Evolutionary conservation across 805 yeast species (phyloP), one percentile per base, ranked within the genome.

Genomic region (Ogataea pignaliae): DNA sequence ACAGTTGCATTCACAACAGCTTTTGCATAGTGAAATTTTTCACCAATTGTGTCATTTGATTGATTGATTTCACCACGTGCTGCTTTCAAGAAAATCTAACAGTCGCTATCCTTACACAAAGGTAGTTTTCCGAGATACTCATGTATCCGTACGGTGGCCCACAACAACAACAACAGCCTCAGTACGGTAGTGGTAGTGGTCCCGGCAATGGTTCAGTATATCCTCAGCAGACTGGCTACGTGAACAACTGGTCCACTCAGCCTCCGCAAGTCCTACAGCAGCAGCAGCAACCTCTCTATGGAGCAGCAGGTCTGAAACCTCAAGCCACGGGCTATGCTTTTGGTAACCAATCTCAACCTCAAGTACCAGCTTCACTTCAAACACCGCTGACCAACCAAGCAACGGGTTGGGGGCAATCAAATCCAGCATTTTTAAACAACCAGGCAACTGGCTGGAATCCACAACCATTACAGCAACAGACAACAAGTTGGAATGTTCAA

Each of bases 311-410:
- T 1, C 29, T 59, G 28, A 59, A 55, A 45, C 33, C 68, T 13
- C 76, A 72, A 49, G 65, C 64, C 8, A 69, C 75, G 2, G 76
- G 75, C 1, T 71, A 64, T 59, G 62, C 57, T 2, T 55, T 53
- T 44, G 54, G 54, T 29, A 16, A 43, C 9, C 53, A 45, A 52
- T 59, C 21, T 59, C 63, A 32, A 50, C 61, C 29, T 53, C 55
- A 34, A 43, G 50, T 21, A 44, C 47, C 17, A 40, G 21, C 35
- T 18, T 40, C 39, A 28, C 42, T 40, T 15, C 39, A 42, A 10
- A 36, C 30, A 29, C 36, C 39, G 32, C 15, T 48, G 42, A 50
- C 51, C 32, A 49, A 41, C 26, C 63, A 55, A 44, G 56, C 46
- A 30, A 52, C 59, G 16, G 62, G 58, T 13, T 54, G 46, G 56